A percentile compares a stretch with the other conserved stretches of the same genome.
Conservation (phyloP, 208 protist genomes). For the Sergeia podlipaevii region DNA sequence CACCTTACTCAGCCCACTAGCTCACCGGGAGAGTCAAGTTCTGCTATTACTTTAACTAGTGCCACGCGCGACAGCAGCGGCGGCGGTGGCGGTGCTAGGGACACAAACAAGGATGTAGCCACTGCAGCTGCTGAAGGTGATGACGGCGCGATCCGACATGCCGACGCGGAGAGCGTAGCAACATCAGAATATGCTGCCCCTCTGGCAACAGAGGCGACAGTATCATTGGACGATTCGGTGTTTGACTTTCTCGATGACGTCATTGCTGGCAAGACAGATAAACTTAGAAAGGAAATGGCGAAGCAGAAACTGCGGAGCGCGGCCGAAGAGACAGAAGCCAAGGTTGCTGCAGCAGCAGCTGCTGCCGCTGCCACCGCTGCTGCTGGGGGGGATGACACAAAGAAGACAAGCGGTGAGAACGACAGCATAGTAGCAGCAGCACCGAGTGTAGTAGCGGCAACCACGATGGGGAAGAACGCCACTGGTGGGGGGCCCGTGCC, state of each 20-base stretch:
- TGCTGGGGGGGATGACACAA: not conserved
- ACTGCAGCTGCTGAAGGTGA: not conserved
- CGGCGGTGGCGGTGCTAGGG: too few species aligned
- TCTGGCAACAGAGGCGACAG: not conserved
- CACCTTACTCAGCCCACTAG: not conserved
- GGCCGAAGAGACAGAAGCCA: constrained; percentile 11
- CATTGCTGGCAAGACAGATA: constrained; percentile 58
- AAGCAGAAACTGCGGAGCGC: constrained; percentile 33
- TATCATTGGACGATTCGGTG: constrained; percentile 25
- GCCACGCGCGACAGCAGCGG: not conserved
- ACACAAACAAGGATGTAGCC: not conserved
- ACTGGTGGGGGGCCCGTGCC: too few species aligned
- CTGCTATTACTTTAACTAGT: not conserved
- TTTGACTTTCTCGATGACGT: constrained; percentile 64
- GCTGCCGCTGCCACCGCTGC: not conserved
- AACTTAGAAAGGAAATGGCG: constrained; percentile 48
- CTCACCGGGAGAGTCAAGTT: not conserved
- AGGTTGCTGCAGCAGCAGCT: not conserved
- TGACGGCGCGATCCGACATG: not conserved
- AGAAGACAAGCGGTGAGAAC: not conserved
- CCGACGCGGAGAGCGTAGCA: too few species aligned
- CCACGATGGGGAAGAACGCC: not conserved
- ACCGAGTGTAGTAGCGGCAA: not conserved
- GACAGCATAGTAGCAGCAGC: not conserved
- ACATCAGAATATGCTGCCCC: not conserved